Evolutionary conservation across 129 eudicot species (phyloP).

Genomic region (Ambrosia trifida): DNA sequence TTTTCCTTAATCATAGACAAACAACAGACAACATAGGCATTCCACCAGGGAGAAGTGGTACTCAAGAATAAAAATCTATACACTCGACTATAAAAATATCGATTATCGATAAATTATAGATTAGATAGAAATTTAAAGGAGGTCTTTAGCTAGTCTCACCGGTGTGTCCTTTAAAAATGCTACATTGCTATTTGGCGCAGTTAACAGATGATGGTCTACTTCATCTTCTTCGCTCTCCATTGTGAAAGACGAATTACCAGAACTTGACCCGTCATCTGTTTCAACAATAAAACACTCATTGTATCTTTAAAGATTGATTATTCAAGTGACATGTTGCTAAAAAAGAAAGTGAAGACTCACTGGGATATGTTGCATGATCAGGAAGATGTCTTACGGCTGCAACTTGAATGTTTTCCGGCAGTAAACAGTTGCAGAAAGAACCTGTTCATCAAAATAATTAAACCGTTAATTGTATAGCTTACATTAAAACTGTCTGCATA

Average conservation of each 20-base stretch:
- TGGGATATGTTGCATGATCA: constrained; percentile 55
- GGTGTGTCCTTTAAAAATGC: constrained; percentile 82
- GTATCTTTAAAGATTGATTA: constrained; percentile 9
- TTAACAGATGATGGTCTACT: constrained; percentile 70
- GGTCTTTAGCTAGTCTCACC: constrained; percentile 70
- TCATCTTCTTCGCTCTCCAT: constrained; percentile 72
- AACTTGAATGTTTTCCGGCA: constrained; percentile 85
- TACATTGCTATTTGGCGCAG: constrained; percentile 50
- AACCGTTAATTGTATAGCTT: background rate
- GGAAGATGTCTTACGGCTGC: constrained; percentile 78
- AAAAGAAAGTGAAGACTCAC: constrained; percentile 33
- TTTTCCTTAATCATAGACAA: constrained; percentile 19
- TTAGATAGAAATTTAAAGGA: constrained; percentile 37
- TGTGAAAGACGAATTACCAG: constrained; percentile 52
- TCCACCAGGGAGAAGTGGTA: constrained; percentile 7
- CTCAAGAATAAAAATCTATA: constrained; percentile 27
- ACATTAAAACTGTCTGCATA: background rate
- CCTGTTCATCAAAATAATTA: constrained; percentile 45
- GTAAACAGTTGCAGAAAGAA: constrained; percentile 85
- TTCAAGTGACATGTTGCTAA: background rate
- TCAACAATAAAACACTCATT: background rate
- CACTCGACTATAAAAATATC: constrained; percentile 21
- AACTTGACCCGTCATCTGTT: constrained; percentile 60
- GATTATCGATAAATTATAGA: constrained; percentile 1
- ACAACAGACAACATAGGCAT: constrained; percentile 16